A percentile compares a stretch with the other conserved stretches of the same genome.
Evolutionary conservation across 768 basidiomycete species (phyloP).

Genomic region (Hygrophorus pudorinus): DNA sequence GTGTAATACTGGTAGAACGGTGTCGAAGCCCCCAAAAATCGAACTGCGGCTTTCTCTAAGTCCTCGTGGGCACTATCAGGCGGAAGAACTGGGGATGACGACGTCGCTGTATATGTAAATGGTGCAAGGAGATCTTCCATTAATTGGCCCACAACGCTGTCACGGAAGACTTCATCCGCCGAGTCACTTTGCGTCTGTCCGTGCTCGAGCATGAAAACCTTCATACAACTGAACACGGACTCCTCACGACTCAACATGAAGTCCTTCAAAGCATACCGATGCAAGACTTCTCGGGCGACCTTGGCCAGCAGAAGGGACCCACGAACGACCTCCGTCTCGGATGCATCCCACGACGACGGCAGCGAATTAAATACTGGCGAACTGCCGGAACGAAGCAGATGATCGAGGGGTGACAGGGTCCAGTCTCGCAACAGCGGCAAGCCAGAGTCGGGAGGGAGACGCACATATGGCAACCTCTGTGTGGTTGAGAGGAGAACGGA

Average conservation of each 20-base stretch:
- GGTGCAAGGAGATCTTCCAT: constrained; percentile 54
- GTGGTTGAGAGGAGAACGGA: constrained; percentile 54
- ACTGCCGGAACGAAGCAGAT: constrained; percentile 68
- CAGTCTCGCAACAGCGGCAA: constrained; percentile 54
- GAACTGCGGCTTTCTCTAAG: constrained; percentile 45
- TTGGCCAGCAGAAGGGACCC: constrained; percentile 55
- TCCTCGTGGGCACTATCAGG: constrained; percentile 13
- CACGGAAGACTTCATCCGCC: constrained; percentile 71
- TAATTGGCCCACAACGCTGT: constrained; percentile 44
- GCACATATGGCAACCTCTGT: constrained; percentile 29
- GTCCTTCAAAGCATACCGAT: constrained; percentile 26
- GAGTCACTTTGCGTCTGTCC: constrained; percentile 47
- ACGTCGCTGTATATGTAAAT: constrained; percentile 28
- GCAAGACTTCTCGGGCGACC: constrained; percentile 36
- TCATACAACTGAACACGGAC: constrained; percentile 74
- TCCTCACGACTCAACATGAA: constrained; percentile 45
- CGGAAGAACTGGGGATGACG: constrained; percentile 11
- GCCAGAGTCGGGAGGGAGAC: constrained; percentile 18
- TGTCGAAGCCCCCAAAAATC: constrained; percentile 52
- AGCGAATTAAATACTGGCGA: constrained; percentile 61
- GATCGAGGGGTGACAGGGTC: constrained; percentile 58
- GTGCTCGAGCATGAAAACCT: constrained; percentile 93
- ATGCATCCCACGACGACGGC: constrained; percentile 65
- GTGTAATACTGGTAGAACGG: constrained; percentile 95
- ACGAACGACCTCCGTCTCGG: constrained; percentile 69